A percentile compares a stretch with the other conserved stretches of the same genome.
Evolutionary conservation across 345 rosid species (phyloP).

Genomic region (Euphorbia lathyris): DNA sequence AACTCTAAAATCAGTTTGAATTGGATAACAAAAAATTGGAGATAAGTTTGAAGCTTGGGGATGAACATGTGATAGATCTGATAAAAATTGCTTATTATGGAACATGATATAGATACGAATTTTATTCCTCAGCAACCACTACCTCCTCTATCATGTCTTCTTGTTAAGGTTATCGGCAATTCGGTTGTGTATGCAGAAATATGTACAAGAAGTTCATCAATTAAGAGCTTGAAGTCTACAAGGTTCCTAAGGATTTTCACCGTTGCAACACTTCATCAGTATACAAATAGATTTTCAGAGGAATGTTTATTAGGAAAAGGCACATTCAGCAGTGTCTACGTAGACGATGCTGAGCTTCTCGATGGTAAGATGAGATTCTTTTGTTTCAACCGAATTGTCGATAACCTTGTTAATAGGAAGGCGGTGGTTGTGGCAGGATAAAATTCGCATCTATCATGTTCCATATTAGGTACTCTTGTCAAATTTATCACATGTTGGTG

Average conservation of each 20-base stretch:
- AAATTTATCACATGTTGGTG: no score
- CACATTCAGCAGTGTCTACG: slow-evolving; percentile 62
- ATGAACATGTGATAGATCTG: slow-evolving; percentile 34
- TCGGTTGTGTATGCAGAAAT: slow-evolving; percentile 33
- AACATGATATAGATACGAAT: slow-evolving; percentile 22
- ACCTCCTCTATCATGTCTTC: slow-evolving; percentile 34
- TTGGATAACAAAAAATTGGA: slow-evolving; percentile 37
- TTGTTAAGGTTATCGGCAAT: slow-evolving; percentile 36
- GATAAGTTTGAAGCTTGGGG: slow-evolving; percentile 26
- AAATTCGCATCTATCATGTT: no score
- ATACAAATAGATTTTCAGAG: slow-evolving; percentile 67
- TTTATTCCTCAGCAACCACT: slow-evolving; percentile 36
- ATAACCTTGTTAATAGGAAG: no score
- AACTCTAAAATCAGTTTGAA: slow-evolving; percentile 40
- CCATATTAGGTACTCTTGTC: no score
- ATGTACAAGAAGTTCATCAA: slow-evolving; percentile 26
- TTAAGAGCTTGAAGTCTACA: slow-evolving; percentile 31
- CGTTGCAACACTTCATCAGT: slow-evolving; percentile 81
- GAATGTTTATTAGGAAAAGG: slow-evolving; percentile 81
- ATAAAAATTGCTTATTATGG: slow-evolving; percentile 29
- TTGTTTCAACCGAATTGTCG: slow-evolving; percentile 3
- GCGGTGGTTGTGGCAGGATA: no score
- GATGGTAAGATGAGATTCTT: slow-evolving; percentile 54
- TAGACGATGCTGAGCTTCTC: slow-evolving; percentile 79
- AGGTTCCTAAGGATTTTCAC: slow-evolving; percentile 49